Base-by-base conservation (phyloP, 306 rosid genomes). In the Malus asiatica region DNA sequence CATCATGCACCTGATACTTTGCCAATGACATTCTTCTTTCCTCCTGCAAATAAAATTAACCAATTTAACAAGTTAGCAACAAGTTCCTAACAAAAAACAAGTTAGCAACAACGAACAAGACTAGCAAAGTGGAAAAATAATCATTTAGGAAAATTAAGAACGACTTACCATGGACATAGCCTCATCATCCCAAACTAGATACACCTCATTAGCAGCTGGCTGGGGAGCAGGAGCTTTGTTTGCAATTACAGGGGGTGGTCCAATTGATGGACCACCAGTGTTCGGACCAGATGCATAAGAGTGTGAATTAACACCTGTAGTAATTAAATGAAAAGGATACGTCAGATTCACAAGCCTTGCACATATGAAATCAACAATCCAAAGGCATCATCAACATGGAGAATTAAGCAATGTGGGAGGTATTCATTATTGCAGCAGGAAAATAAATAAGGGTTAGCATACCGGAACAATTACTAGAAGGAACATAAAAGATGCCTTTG, bases 1-100 rank as follows among this genome's bases (percentile, higher is more conserved):
- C 99, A 89, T 96, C 99, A 90, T 96, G 99, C 88, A 96, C 98
- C 99, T 96, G 99, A 91, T 90, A 96, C 89, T 89, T 90, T 30
- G 80, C 80, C 73, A 92, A 76, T 66, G 97, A 90, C 96, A 90
- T 88, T 89, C 99, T 90, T 89, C 99, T 89, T 86, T 96, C 99
- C 90, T 96, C 99, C 99, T 96, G 90, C 85, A 89, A 57, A 30
- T 69, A n/a, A 25, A 63, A 32, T 30, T 71, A 68, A 61, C 74
- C 78, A 73, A 60, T 66, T 51, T 51, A 51, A 51, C 55, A 51
- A 51, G 55, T 51, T 51, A 48, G 55, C 55, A 48, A 48, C 18
- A 6, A 48, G 55, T 48, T 33, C 38, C 20, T 2, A 4, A 48
- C 16, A 19, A 16, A 48, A 48, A 14, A 16, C 20, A 48, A 74